Conservation (phyloP, 2,329 filamentous ascomycete genomes). For the Aspergillus puulaauensis region DNA sequence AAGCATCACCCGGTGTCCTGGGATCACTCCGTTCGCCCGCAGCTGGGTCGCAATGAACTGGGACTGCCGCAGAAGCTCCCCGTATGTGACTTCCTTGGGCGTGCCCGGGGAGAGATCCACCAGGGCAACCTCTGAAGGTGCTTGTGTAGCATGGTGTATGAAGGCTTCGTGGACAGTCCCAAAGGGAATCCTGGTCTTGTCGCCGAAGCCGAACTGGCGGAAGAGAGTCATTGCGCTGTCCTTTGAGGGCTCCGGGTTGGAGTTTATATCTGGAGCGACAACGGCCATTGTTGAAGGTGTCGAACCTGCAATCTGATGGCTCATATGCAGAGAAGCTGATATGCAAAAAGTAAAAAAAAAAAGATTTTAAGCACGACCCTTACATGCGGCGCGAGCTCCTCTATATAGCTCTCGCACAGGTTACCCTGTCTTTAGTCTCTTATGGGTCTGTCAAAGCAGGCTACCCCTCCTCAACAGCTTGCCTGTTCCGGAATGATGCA, state of each 20-base stretch:
- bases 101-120: background rate
- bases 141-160: constrained; percentile 3
- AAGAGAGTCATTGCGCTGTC: background rate
- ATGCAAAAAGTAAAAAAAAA: too few relatives aligned
- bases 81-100: constrained; percentile 4
- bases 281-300: background rate
- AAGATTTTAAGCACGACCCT: too few relatives aligned
- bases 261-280: background rate
- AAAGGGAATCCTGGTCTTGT: background rate
- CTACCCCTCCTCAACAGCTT: too few relatives aligned
- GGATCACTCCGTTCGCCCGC: background rate
- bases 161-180: constrained; percentile 10
- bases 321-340: too few relatives aligned
- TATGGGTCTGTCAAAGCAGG: too few relatives aligned
- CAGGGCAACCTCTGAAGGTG: background rate
- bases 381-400: too few relatives aligned
- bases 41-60: constrained; percentile 6
- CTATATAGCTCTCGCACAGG: too few relatives aligned
- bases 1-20: constrained; percentile 2
- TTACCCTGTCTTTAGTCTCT: too few relatives aligned
- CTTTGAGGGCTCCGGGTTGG: background rate
- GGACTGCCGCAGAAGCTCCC: constrained; percentile 6
- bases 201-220: constrained; percentile 1
- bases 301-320: background rate
- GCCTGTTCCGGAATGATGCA: too few relatives aligned